phyloP scores from a whole-genome alignment of 768 basidiomycete genomes.

The Leccinum imitatum region DNA sequence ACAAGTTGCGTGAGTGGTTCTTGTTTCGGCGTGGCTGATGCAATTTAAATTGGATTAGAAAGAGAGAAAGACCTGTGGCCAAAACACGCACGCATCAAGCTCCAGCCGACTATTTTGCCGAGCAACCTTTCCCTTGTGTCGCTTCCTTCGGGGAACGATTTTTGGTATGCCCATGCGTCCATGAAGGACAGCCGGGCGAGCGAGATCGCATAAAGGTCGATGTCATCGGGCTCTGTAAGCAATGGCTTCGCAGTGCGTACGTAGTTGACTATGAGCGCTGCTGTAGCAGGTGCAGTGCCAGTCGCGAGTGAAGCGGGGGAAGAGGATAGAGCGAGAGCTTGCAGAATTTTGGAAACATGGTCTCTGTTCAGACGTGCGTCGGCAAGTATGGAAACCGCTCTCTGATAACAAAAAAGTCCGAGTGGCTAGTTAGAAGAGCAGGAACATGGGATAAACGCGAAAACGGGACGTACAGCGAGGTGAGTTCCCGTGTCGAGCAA shows the following conservation, averaged over 20 bases:
- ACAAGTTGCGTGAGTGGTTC: conserved; percentile 60
- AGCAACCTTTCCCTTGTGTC: conserved; percentile 55
- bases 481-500: conserved; percentile 70
- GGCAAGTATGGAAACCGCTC: conserved; percentile 68
- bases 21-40: conserved; percentile 57
- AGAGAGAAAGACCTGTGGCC: background rate
- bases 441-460: background rate
- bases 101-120: conserved; percentile 63
- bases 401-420: conserved; percentile 41
- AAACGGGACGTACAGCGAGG: conserved; percentile 50
- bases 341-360: conserved; percentile 75
- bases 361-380: conserved; percentile 75
- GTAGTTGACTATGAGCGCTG: conserved; percentile 63
- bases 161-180: conserved; percentile 76
- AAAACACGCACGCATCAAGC: conserved; percentile 58
- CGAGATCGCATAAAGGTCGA: conserved; percentile 68
- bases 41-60: conserved; percentile 2
- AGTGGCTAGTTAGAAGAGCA: background rate
- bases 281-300: conserved; percentile 13
- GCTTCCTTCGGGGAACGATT: conserved; percentile 62
- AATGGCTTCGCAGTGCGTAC: conserved; percentile 73
- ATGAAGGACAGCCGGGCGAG: conserved; percentile 61
- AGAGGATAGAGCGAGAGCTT: conserved; percentile 45
- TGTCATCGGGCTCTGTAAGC: conserved; percentile 65
- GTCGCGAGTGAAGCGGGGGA: conserved; percentile 39